Percentiles rank a stretch among this genome's conserved stretches.
Conservation (phyloP, 768 basidiomycete genomes). For the Trametes meyenii region DNA sequence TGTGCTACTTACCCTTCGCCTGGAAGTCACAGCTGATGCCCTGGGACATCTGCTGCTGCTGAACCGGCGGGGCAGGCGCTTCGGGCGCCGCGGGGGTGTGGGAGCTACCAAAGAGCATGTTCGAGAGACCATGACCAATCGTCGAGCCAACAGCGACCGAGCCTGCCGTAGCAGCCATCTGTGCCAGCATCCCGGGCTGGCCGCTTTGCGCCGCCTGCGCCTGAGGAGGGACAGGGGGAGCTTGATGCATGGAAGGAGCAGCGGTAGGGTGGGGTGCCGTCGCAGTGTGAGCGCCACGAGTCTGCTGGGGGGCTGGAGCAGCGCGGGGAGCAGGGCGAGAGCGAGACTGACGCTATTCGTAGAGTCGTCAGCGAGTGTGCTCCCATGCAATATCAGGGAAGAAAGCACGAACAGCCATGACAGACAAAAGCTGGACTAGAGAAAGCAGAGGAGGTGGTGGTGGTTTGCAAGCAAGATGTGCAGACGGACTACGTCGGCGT, state of each 20-base stretch:
- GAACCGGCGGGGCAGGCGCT: constrained; percentile 52
- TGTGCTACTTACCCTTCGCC: constrained; percentile 65
- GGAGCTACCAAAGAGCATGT: constrained; percentile 84
- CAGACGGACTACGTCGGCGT: constrained; percentile 23
- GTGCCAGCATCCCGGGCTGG: constrained; percentile 74
- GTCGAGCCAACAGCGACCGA: constrained; percentile 88
- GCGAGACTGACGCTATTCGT: constrained; percentile 72
- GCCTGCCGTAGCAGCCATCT: constrained; percentile 91
- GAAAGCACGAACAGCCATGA: constrained; percentile 52
- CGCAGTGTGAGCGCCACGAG: constrained; percentile 52
- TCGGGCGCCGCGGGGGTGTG: constrained; percentile 45
- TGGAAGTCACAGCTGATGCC: constrained; percentile 71
- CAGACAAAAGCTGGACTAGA: constrained; percentile 13
- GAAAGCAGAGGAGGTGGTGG: constrained; percentile 23
- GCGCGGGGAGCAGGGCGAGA: constrained; percentile 52
- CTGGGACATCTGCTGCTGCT: constrained; percentile 51
- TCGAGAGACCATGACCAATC: constrained; percentile 88
- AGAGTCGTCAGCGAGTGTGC: background rate
- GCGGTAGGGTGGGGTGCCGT: constrained; percentile 42
- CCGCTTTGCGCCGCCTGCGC: constrained; percentile 37
- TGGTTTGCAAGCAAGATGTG: constrained; percentile 23
- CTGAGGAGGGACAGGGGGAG: constrained; percentile 38
- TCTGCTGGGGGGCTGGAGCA: constrained; percentile 49
- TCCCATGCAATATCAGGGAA: background rate
- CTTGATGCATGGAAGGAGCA: constrained; percentile 43